Evolutionary conservation across 352 stramenopile species (phyloP).

Genomic region (Pythium apleroticum): DNA sequence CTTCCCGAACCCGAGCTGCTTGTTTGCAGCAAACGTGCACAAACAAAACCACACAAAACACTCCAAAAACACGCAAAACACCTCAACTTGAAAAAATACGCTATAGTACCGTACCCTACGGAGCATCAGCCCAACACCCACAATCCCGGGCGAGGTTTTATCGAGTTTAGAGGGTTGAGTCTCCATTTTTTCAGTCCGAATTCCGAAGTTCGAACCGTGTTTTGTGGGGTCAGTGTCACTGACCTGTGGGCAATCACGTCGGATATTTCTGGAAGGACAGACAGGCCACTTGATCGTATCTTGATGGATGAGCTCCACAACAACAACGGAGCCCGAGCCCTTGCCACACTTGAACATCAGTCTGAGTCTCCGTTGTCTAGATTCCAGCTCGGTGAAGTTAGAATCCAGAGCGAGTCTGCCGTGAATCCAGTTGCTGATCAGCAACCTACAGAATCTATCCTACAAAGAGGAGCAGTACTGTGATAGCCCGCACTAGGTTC

Average conservation of each 20-base stretch:
- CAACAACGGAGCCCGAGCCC: slow-evolving; percentile 8
- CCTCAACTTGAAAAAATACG: background rate
- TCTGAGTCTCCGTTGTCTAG: slow-evolving; percentile 1
- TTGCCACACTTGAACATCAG: slow-evolving; percentile 8
- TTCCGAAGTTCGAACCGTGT: slow-evolving; percentile 2
- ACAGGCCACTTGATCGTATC: background rate
- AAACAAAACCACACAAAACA: slow-evolving; percentile 6
- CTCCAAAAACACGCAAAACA: background rate
- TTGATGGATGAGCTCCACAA: background rate
- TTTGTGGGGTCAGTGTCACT: background rate
- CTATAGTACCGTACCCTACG: background rate
- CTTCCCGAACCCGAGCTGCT: slow-evolving; percentile 5
- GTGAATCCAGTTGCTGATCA: slow-evolving; percentile 8
- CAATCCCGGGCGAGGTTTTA: slow-evolving; percentile 14
- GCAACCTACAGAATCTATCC: slow-evolving; percentile 2
- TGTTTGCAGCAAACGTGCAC: background rate
- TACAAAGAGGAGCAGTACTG: background rate
- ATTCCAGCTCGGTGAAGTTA: slow-evolving; percentile 2
- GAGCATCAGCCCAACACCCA: background rate
- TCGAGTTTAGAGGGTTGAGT: slow-evolving; percentile 7
- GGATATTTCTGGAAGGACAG: slow-evolving; percentile 7
- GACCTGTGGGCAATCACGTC: background rate
- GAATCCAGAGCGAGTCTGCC: slow-evolving; percentile 3
- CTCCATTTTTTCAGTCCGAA: background rate
- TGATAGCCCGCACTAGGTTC: background rate